Base-by-base conservation (phyloP, 192 early-diverging fungal genomes). In the Gaertneriomyces semiglobifer region DNA sequence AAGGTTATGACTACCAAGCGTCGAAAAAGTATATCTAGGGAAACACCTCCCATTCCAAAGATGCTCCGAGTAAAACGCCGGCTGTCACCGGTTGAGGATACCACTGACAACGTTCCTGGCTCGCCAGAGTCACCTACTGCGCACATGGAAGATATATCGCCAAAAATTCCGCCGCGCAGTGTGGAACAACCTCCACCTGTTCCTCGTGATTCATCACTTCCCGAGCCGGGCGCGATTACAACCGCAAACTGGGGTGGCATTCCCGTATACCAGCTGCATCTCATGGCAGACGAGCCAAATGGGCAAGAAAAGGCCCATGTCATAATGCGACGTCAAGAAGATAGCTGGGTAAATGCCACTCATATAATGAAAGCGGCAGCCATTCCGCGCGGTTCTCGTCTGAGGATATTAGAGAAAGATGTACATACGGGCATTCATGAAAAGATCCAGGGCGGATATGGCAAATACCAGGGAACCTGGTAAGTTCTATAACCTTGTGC, bases 391-490 rank as follows among this genome's bases (percentile, higher is more conserved):
- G 86, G 86, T 56, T 82, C 80, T 65, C 81, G 94, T 44, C 92
- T 93, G 47, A 92, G 90, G 69, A 92, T 94, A 55, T 84, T 96
- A 10, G 94, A 96, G 78, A 79, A 82, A 65, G 93, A 94, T 62
- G 83, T 96, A 6, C 77, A 90, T 52, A 78, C 79, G 44, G 89
- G 89, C 12, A 79, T 81, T 20, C 92, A 96, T 75, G 93, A 96
- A 66, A 96, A 96, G 74, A 86, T 96, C 18, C 94, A 96, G 77
- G 94, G 94, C 20, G 94, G 94, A 10, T 96, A 96, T 75, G 93
- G 93, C 19, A 93, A 93, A 76, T 95, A 92, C 70, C 93, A 95
- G 77, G 93, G 92, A 66, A 90, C 88, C n/a, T 90, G 88, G 88
- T 89, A 76, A 60, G 80, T 55, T 52, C 6, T 52, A 16, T 52